Percentiles rank a stretch among this genome's conserved stretches.
These are phyloP conservation scores for Saturnispora quitensis DNA, from an alignment of 805 yeast genomes.

Conservation along the genomic window DNA sequence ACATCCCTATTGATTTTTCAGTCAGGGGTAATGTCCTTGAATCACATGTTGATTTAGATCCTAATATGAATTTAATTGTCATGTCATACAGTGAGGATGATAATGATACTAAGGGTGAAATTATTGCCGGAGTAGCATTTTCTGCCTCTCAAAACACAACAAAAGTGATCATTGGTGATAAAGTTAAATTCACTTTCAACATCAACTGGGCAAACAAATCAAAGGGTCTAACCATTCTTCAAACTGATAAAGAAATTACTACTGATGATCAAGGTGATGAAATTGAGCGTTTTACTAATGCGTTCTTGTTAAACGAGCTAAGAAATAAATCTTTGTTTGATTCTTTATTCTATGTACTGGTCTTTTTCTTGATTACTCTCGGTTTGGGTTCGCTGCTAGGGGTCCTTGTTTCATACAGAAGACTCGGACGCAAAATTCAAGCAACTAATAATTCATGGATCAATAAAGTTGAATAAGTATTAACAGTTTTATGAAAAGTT, in stretches of 20 bases:
- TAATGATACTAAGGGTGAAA: slow-evolving; percentile 16
- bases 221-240: neutral
- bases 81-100: slow-evolving; percentile 10
- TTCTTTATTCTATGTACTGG: neutral
- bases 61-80: slow-evolving; percentile 40
- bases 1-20: slow-evolving; percentile 52
- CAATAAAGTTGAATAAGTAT: slow-evolving; percentile 20
- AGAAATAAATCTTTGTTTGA: slow-evolving; percentile 2
- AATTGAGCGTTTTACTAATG: slow-evolving; percentile 6
- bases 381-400: slow-evolving; percentile 17
- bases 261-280: neutral
- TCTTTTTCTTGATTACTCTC: slow-evolving; percentile 4
- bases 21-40: slow-evolving; percentile 60
- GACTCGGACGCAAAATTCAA: slow-evolving; percentile 19
- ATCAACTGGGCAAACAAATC: slow-evolving; percentile 40
- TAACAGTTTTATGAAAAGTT: neutral
- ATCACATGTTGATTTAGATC: slow-evolving; percentile 60
- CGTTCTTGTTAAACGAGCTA: neutral
- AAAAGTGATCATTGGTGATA: slow-evolving; percentile 58
- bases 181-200: slow-evolving; percentile 46
- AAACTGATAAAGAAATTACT: neutral
- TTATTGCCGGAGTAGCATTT: slow-evolving; percentile 50
- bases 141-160: slow-evolving; percentile 54
- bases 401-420: slow-evolving; percentile 18
- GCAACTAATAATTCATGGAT: slow-evolving; percentile 11